phyloP scores from a whole-genome alignment of 306 rosid genomes.

The Cyclanthera cordifolia region DNA sequence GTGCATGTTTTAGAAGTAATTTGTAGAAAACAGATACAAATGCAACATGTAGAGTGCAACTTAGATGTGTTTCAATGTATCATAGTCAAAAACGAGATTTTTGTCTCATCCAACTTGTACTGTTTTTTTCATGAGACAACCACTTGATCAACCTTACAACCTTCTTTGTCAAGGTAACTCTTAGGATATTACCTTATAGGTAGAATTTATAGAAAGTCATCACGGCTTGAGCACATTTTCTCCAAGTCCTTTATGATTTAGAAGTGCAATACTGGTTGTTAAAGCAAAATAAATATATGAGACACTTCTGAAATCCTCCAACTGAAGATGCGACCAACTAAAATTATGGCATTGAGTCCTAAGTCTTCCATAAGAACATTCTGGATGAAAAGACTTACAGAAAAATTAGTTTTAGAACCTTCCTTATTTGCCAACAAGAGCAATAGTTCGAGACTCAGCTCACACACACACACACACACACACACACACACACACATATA shows the following conservation, averaged over 20 bases:
- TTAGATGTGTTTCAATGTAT: background rate
- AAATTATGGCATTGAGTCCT: background rate
- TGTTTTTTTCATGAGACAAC: background rate
- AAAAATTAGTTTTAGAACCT: background rate
- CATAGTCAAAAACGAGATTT: background rate
- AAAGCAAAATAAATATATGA: background rate
- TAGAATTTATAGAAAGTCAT: background rate
- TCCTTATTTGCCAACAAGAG: too few relatives aligned
- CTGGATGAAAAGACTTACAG: background rate
- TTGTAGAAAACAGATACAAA: background rate
- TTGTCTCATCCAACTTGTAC: background rate
- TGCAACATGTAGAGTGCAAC: background rate
- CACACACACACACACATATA: too few relatives aligned
- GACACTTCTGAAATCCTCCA: background rate
- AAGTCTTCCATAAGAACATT: background rate
- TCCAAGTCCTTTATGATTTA: background rate
- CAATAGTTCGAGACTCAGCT: too few relatives aligned
- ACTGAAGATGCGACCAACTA: slow-evolving; percentile 5
- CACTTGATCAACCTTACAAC: background rate
- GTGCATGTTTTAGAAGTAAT: background rate
- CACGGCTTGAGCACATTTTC: background rate
- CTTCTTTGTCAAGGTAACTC: background rate
- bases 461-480: too few relatives aligned
- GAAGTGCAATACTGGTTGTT: background rate
- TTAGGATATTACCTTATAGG: background rate